Evolutionary conservation across 2,329 filamentous ascomycete species (phyloP).

Genomic region (Fusarium subtropicale): DNA sequence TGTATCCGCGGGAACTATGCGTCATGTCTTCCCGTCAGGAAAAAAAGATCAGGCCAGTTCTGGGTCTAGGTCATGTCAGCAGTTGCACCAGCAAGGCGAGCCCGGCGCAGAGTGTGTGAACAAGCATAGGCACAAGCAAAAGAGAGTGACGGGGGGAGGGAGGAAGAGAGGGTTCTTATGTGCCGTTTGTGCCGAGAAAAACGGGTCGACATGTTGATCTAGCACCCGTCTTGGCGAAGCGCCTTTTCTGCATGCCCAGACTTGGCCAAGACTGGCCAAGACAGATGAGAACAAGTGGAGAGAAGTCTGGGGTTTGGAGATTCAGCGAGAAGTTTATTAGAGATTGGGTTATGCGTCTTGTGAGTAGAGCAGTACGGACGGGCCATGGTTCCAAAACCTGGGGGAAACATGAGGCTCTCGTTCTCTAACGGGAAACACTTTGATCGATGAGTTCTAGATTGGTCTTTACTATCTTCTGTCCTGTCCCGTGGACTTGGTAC

Average conservation of each 20-base stretch:
- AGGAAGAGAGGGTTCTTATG: slow-evolving; percentile 16
- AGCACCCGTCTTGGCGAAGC: slow-evolving; percentile 5
- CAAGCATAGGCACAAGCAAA: not conserved
- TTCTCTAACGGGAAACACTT: not conserved
- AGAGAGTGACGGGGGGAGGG: not conserved
- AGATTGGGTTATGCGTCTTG: slow-evolving; percentile 1
- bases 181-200: slow-evolving; percentile 31
- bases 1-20: not conserved
- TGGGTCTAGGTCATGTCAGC: not conserved
- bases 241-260: not conserved
- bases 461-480: not conserved
- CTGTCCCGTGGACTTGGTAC: not conserved
- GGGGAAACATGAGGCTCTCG: not conserved
- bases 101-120: not conserved
- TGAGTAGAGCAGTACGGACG: not conserved
- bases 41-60: not conserved
- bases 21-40: not conserved
- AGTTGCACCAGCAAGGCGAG: not conserved
- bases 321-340: not conserved
- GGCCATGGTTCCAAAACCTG: not conserved
- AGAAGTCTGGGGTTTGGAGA: not conserved
- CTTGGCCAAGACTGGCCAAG: slow-evolving; percentile 1
- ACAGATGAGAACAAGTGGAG: not conserved
- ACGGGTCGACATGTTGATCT: not conserved
- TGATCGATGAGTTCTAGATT: not conserved